These are phyloP conservation scores for Sideroxylon spinosum DNA, from an alignment of 179 eudicot genomes.

Conservation along the genomic window DNA sequence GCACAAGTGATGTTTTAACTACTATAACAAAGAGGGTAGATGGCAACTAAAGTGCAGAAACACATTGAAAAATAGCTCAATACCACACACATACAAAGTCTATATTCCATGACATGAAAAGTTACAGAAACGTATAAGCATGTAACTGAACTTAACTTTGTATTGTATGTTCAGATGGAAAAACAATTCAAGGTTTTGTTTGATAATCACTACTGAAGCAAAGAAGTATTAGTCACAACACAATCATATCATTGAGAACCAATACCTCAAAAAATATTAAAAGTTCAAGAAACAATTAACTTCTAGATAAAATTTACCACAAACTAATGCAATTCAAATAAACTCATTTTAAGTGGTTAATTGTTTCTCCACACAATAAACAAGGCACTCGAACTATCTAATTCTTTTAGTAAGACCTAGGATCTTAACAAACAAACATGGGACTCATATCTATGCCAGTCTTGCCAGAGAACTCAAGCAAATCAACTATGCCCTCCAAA, in stretches of 20 bases:
- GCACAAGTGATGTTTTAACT: background rate
- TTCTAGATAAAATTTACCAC: background rate
- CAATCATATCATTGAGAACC: background rate
- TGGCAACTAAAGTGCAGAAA: background rate
- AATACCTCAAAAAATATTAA: background rate
- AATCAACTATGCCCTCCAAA: no score
- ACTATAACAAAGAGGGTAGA: background rate
- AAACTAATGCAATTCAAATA: background rate
- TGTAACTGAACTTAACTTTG: background rate
- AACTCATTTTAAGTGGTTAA: background rate
- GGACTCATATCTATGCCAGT: background rate
- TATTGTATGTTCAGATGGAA: background rate
- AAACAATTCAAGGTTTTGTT: background rate
- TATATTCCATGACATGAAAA: background rate
- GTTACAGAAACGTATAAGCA: background rate
- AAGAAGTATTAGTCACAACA: background rate
- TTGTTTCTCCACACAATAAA: background rate
- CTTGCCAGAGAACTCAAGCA: background rate
- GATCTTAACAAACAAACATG: background rate
- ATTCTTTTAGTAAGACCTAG: background rate
- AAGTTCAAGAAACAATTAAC: no score
- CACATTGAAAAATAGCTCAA: background rate
- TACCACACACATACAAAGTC: background rate
- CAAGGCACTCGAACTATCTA: background rate
- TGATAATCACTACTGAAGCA: background rate